Percentiles rank a stretch among this genome's conserved stretches.
Conservation (phyloP, 2,329 filamentous ascomycete genomes). For the Epichloe sp. region DNA sequence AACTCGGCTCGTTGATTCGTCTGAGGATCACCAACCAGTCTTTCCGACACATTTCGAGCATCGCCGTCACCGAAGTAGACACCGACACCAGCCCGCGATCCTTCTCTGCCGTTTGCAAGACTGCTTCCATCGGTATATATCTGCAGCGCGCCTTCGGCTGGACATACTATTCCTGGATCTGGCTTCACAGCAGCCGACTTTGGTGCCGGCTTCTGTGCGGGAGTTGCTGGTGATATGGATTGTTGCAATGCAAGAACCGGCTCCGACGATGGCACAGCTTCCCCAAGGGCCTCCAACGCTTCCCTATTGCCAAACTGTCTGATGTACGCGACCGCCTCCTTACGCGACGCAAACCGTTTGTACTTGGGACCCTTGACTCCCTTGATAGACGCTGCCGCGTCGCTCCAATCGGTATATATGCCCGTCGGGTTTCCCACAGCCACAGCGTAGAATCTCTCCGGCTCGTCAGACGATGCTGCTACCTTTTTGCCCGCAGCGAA, state of each 20-base stretch:
- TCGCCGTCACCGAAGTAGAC: conserved; percentile 50
- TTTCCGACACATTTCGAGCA: conserved; percentile 57
- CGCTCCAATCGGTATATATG: conserved; percentile 52
- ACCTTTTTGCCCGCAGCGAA: conserved; percentile 53
- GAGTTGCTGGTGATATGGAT: conserved; percentile 8
- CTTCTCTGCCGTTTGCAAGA: conserved; percentile 41
- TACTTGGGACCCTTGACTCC: conserved; percentile 59
- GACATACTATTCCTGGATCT: neutral
- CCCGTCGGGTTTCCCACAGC: conserved; percentile 45
- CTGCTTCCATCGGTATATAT: conserved; percentile 53
- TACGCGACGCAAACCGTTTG: conserved; percentile 53
- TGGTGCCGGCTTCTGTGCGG: conserved; percentile 14
- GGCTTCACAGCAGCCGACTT: neutral
- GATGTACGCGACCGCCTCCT: conserved; percentile 71
- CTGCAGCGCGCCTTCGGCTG: conserved; percentile 15
- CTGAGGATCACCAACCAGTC: conserved; percentile 58
- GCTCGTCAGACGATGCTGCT: conserved; percentile 25
- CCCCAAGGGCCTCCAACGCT: conserved; percentile 28
- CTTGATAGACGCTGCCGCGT: conserved; percentile 59
- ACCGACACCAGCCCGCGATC: conserved; percentile 46
- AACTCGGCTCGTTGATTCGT: conserved; percentile 97
- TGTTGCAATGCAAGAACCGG: conserved; percentile 6
- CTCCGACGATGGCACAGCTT: conserved; percentile 10
- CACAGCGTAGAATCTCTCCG: conserved; percentile 45
- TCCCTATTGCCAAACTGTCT: conserved; percentile 30